phyloP scores from a whole-genome alignment of 179 eudicot genomes.

The Spinacia oleracea region DNA sequence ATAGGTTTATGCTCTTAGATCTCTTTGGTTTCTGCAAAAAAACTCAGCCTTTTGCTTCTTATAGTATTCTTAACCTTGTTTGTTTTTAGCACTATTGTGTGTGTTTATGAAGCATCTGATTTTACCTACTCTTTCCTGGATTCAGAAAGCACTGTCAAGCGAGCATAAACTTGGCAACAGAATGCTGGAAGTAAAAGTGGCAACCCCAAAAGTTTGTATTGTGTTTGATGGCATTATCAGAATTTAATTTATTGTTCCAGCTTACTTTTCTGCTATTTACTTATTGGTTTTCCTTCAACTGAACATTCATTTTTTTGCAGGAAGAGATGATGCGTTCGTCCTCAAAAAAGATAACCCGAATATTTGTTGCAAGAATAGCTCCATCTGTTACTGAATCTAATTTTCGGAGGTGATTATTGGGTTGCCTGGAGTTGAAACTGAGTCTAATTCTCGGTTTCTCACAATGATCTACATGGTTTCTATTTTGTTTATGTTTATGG shows the following conservation, averaged over 20 bases:
- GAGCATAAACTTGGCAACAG: constrained; percentile 87
- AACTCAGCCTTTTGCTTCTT: constrained; percentile 5
- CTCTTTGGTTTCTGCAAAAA: background rate
- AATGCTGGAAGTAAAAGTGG: constrained; percentile 92
- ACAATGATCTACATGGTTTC: background rate
- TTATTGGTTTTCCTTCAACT: background rate
- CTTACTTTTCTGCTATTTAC: background rate
- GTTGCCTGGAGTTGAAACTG: background rate
- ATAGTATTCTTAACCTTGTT: too few species aligned
- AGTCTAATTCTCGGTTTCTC: background rate
- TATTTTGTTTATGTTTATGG: background rate
- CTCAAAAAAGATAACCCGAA: constrained; percentile 87
- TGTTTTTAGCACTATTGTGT: background rate
- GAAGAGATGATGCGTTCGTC: constrained; percentile 87
- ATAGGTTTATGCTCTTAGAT: background rate
- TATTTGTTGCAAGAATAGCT: constrained; percentile 95
- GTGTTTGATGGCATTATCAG: too few species aligned
- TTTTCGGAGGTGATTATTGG: constrained; percentile 69
- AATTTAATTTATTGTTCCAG: background rate
- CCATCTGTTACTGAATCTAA: constrained; percentile 78
- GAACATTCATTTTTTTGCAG: constrained; percentile 35
- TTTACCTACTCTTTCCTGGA: background rate
- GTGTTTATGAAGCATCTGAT: background rate
- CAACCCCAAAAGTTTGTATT: constrained; percentile 86
- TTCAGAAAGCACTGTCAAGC: constrained; percentile 66